Evolutionary conservation across 305 asterid genomes (phyloP).

Genomic region (Caryopteris hybrid): DNA sequence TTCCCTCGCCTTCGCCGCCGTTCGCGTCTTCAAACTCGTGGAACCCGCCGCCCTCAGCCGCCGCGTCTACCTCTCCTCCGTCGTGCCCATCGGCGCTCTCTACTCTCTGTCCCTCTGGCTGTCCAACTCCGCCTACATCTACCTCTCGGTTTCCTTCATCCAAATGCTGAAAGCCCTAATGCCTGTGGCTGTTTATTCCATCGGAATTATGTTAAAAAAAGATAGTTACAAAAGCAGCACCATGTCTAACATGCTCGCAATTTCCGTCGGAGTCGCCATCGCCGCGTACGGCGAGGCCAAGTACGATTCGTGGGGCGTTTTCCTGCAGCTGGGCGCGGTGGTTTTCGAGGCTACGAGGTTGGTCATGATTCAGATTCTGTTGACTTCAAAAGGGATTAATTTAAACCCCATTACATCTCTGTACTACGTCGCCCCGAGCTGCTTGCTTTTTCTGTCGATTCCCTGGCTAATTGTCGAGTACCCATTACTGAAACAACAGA

Average conservation of each 20-base stretch:
- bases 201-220: constrained; percentile 47
- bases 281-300: constrained; percentile 80
- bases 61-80: constrained; percentile 56
- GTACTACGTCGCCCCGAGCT: constrained; percentile 72
- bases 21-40: constrained; percentile 53
- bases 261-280: constrained; percentile 68
- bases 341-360: constrained; percentile 65
- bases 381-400: constrained; percentile 58
- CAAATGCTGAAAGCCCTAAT: constrained; percentile 76
- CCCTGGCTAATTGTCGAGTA: constrained; percentile 64
- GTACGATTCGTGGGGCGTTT: constrained; percentile 62
- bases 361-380: constrained; percentile 62
- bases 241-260: constrained; percentile 64
- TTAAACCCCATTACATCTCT: constrained; percentile 63
- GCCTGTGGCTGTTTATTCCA: constrained; percentile 73
- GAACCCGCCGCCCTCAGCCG: constrained; percentile 60
- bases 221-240: constrained; percentile 43
- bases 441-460: constrained; percentile 45
- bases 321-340: constrained; percentile 59
- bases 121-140: constrained; percentile 79
- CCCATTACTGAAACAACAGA: constrained; percentile 39
- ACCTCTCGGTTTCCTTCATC: constrained; percentile 70
- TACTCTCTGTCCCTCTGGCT: constrained; percentile 71
- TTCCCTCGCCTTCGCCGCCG: constrained; percentile 57
- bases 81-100: constrained; percentile 68